A percentile compares a stretch with the other conserved stretches of the same genome.
phyloP scores from a whole-genome alignment of 345 rosid genomes.

The Aquilaria sinensis region DNA sequence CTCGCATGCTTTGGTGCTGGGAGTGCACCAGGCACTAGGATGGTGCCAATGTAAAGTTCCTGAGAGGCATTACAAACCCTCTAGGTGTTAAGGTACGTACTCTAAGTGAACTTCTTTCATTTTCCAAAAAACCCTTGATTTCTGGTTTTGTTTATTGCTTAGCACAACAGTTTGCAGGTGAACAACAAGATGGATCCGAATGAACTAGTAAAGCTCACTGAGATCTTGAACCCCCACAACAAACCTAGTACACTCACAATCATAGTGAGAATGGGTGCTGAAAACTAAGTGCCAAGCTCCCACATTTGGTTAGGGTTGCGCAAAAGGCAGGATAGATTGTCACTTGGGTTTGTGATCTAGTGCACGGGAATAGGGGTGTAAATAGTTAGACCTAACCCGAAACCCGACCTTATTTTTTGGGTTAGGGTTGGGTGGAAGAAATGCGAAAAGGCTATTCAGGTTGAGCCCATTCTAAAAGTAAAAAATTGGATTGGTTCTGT shows the following conservation, averaged over 20 bases:
- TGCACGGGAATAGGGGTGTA: conserved; percentile 26
- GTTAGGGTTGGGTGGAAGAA: too few relatives aligned
- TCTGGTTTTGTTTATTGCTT: background rate
- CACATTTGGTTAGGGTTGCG: conserved; percentile 52
- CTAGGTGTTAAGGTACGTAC: conserved; percentile 43
- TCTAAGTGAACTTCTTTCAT: background rate
- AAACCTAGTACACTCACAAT: conserved; percentile 53
- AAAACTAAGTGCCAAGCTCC: conserved; percentile 61
- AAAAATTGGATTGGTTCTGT: too few relatives aligned
- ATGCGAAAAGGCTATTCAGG: too few relatives aligned
- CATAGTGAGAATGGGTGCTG: conserved; percentile 63
- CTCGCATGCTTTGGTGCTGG: conserved; percentile 65
- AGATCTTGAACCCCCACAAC: conserved; percentile 51
- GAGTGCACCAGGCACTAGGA: conserved; percentile 59
- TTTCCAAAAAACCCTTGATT: too few relatives aligned
- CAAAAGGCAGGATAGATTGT: conserved; percentile 58
- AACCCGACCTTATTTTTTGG: too few relatives aligned
- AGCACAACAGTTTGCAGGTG: conserved; percentile 32
- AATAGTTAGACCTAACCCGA: too few relatives aligned
- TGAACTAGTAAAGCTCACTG: conserved; percentile 48
- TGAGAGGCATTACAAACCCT: conserved; percentile 58
- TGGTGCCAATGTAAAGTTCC: conserved; percentile 60
- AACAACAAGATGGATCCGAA: conserved; percentile 65
- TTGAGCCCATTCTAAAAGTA: too few relatives aligned
- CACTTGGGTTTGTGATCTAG: conserved; percentile 66